Evolutionary conservation across 2,329 filamentous ascomycete species (phyloP), one percentile per base, ranked within the genome.

Genomic region (Drechslerella dactyloides): DNA sequence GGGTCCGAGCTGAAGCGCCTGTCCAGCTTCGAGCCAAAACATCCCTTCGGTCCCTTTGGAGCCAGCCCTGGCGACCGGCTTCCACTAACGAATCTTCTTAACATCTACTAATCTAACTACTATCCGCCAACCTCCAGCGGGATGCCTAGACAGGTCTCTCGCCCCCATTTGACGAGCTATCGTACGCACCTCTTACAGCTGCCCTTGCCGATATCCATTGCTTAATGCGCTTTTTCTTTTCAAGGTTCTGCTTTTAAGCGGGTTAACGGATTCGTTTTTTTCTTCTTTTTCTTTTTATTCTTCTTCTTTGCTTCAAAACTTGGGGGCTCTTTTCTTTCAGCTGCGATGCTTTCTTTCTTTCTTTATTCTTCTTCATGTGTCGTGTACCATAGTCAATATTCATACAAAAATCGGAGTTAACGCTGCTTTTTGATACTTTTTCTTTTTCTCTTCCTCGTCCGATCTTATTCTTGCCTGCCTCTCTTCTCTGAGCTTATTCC

Each of bases 371-470:
- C 46, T 58, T 48, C 52, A 55, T 62, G 62, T 58, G 37, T 58
- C 27, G 24, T 70, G 66, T 70, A 70, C 54, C 50, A 70, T 70
- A 70, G 59, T 59, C 54, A 57, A 21, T 27, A 54, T 63, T 61
- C 65, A 63, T 58, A 69, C 58, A 70, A 70, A 70, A 70, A 70
- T 70, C 66, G 66, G 66, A 70, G 66, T 70, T 70, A 15, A 64
- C 59, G 57, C 53, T 58, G 63, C 59, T 70, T 70, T 62, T 30
- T 48, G 48, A n/a, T 59, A 6, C 46, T 50, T 35, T 23, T 23
- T 54, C 33, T 35, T 48, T 56, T 30, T 56, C 40, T 40, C 51
- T 44, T 51, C 21, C 7, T 17, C n/a, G n/a, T 13, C 30, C 44
- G n/a, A n/a, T 53, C 50, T 66, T 44, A 27, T 53, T 19, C 24